A percentile compares a stretch with the other conserved stretches of the same genome.
phyloP scores from a whole-genome alignment of 495 filamentous ascomycete species.

The Penicillium mononematosum region DNA sequence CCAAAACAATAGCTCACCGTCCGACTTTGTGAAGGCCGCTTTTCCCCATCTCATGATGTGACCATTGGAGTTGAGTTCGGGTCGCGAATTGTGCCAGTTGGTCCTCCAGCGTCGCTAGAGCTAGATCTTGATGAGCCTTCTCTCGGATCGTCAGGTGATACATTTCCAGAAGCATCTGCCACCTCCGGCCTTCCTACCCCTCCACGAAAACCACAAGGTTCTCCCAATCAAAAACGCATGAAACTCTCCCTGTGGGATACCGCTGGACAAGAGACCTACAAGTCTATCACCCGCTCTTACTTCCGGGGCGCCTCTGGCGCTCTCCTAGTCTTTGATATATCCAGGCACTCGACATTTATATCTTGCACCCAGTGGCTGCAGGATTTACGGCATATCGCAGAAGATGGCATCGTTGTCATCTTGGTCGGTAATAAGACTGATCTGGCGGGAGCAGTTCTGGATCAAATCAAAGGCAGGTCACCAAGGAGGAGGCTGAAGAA shows the following conservation, averaged over 20 bases:
- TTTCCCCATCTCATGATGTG: slow-evolving; percentile 88
- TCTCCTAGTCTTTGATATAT: slow-evolving; percentile 92
- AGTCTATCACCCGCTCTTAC: slow-evolving; percentile 90
- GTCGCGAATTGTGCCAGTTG: slow-evolving; percentile 87
- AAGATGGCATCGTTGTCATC: slow-evolving; percentile 89
- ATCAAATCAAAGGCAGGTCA: slow-evolving; percentile 72
- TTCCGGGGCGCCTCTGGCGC: slow-evolving; percentile 92
- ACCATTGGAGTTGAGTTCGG: slow-evolving; percentile 99
- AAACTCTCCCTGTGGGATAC: slow-evolving; percentile 91
- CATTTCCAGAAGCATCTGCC: slow-evolving; percentile 18
- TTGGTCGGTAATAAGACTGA: slow-evolving; percentile 95
- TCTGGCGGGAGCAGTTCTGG: slow-evolving; percentile 54
- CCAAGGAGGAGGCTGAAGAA: slow-evolving; percentile 73
- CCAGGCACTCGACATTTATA: slow-evolving; percentile 75
- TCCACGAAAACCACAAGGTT: slow-evolving; percentile 35
- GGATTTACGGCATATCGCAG: slow-evolving; percentile 88
- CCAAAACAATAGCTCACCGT: slow-evolving; percentile 66
- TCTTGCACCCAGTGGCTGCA: slow-evolving; percentile 88
- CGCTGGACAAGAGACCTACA: slow-evolving; percentile 95
- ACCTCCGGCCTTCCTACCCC: slow-evolving; percentile 38
- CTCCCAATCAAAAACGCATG: slow-evolving; percentile 66
- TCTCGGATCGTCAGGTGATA: slow-evolving; percentile 14
- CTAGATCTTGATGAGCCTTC: slow-evolving; percentile 35
- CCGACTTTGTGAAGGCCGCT: slow-evolving; percentile 95
- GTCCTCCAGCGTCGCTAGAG: slow-evolving; percentile 61